Conservation (phyloP, 2,329 filamentous ascomycete genomes). For the Ophioceras dolichostomum region DNA sequence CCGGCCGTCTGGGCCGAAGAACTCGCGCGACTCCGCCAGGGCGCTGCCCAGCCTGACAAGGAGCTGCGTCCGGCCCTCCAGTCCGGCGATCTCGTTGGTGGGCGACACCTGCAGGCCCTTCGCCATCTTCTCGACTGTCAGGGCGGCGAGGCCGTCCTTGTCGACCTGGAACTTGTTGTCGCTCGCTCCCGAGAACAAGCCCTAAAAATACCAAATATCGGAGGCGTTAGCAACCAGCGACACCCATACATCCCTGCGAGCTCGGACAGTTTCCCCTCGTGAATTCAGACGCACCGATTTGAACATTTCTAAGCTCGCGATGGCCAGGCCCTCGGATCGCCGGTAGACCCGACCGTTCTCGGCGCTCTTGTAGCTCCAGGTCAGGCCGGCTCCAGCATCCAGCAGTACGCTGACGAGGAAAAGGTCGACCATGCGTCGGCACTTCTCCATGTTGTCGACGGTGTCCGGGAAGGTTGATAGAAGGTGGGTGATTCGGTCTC, state of each 20-base stretch:
- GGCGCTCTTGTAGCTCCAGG: slow-evolving; percentile 86
- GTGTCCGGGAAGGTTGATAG: slow-evolving; percentile 55
- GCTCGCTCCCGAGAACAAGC: slow-evolving; percentile 73
- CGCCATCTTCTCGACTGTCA: slow-evolving; percentile 65
- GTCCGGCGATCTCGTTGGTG: slow-evolving; percentile 68
- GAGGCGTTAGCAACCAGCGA: background rate
- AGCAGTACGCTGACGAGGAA: slow-evolving; percentile 72
- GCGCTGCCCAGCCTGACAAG: slow-evolving; percentile 65
- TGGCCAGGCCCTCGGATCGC: slow-evolving; percentile 79
- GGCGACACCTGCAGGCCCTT: slow-evolving; percentile 76
- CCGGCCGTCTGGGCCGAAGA: slow-evolving; percentile 72
- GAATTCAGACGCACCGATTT: slow-evolving; percentile 41
- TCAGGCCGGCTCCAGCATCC: slow-evolving; percentile 78
- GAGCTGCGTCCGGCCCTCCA: slow-evolving; percentile 74
- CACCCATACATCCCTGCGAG: background rate
- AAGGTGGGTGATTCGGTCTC: slow-evolving; percentile 60
- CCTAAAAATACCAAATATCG: too few relatives aligned
- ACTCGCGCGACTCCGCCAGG: slow-evolving; percentile 60
- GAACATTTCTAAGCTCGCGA: slow-evolving; percentile 77
- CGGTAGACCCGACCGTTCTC: slow-evolving; percentile 75
- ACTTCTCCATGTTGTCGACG: slow-evolving; percentile 61
- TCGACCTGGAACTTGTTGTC: slow-evolving; percentile 83
- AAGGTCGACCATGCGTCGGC: slow-evolving; percentile 63
- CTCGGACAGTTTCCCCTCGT: background rate
- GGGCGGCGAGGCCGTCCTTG: slow-evolving; percentile 59